A percentile compares a stretch with the other conserved stretches of the same genome.
phyloP scores from a whole-genome alignment of 73 alveolate species.

The Paramecium tetraurelia region DNA sequence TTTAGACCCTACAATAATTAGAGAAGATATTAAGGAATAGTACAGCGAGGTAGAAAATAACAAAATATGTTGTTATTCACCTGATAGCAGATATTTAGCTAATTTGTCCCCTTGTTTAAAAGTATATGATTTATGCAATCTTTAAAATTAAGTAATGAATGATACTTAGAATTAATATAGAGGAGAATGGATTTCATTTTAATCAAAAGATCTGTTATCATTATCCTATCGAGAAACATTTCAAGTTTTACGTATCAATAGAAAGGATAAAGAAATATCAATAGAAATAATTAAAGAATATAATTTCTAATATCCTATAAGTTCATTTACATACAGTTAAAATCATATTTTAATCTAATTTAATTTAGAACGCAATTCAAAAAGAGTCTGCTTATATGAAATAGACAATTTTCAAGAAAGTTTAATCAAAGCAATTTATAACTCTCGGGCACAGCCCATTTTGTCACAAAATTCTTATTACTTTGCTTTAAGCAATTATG shows the following conservation, averaged over 20 bases:
- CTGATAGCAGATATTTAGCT: not conserved
- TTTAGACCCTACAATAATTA: not conserved
- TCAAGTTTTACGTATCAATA: not conserved
- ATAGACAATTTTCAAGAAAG: not conserved
- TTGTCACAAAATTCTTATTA: not conserved
- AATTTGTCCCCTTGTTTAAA: not conserved
- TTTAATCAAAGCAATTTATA: not conserved
- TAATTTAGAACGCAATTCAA: not conserved
- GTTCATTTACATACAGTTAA: no score
- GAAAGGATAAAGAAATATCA: not conserved
- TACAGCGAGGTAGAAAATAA: no score
- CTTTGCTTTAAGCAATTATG: not conserved
- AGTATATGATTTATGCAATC: not conserved
- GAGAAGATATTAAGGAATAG: no score
- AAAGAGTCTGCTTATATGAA: not conserved
- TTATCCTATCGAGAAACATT: not conserved
- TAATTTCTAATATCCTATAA: no score
- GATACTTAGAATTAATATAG: not conserved
- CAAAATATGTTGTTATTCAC: not conserved
- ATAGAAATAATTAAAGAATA: not conserved
- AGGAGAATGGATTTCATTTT: not conserved
- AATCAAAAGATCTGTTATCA: not conserved
- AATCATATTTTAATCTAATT: no score
- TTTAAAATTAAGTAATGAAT: not conserved
- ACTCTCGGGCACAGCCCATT: not conserved